These are phyloP conservation scores for Canavalia gladiata DNA, from an alignment of 306 rosid genomes.

Conservation along the genomic window DNA sequence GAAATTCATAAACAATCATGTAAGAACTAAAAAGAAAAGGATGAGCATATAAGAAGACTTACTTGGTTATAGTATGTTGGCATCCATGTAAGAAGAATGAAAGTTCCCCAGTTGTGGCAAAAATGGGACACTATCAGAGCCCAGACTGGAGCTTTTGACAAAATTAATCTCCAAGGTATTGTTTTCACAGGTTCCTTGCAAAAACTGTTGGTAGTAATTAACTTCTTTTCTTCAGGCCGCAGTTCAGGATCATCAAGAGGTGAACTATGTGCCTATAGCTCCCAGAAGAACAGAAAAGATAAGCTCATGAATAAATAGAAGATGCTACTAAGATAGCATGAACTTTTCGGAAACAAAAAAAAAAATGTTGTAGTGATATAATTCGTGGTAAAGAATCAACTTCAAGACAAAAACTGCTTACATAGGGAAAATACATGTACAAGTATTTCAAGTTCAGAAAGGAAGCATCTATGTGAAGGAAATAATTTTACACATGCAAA, in stretches of 20 bases:
- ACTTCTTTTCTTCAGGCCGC: conserved; percentile 82
- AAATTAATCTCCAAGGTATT: conserved; percentile 90
- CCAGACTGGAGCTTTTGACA: conserved; percentile 98
- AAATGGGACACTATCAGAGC: conserved; percentile 93
- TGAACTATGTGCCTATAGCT: conserved; percentile 83
- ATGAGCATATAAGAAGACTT: conserved; percentile 43
- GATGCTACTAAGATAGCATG: neutral
- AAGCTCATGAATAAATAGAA: conserved; percentile 28
- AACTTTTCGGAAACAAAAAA: conserved; percentile 1
- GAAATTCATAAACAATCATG: conserved; percentile 3
- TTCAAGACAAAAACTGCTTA: neutral
- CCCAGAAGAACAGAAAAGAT: conserved; percentile 38
- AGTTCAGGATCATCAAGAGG: conserved; percentile 96
- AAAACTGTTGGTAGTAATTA: conserved; percentile 62
- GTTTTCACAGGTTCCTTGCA: conserved; percentile 87
- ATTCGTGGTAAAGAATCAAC: conserved; percentile 24
- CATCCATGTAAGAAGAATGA: conserved; percentile 99
- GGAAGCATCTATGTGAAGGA: conserved; percentile 30
- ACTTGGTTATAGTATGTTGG: conserved; percentile 99
- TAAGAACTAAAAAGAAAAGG: conserved; percentile 10
- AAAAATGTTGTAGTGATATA: neutral
- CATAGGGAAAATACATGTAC: neutral
- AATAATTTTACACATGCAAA: conserved; percentile 36
- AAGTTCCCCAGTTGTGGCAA: conserved; percentile 99
- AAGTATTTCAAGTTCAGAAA: conserved; percentile 10